Evolutionary conservation across 2,329 filamentous ascomycete genomes (phyloP).

Genomic region (Aschersonia sp.): DNA sequence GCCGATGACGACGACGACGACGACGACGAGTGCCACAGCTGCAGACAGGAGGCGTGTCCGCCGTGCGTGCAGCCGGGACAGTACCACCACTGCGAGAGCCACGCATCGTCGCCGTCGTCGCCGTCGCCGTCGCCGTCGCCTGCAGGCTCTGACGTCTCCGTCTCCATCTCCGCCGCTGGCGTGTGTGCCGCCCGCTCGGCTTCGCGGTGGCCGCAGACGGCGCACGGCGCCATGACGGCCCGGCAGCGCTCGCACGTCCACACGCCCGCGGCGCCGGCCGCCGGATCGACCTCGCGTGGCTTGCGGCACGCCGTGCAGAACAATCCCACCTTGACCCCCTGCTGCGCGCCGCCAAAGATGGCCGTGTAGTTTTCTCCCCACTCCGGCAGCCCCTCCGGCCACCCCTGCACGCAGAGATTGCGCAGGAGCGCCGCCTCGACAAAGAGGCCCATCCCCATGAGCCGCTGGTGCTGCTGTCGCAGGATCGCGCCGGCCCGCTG

Average conservation of each 20-base stretch:
- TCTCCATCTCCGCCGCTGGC: constrained; percentile 13
- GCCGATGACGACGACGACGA: too few relatives aligned
- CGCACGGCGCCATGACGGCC: constrained; percentile 37
- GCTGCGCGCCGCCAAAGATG: constrained; percentile 38
- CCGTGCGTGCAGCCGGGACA: constrained; percentile 49
- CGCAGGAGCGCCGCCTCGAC: constrained; percentile 45
- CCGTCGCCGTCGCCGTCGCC: too few relatives aligned
- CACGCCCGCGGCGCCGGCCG: constrained; percentile 27
- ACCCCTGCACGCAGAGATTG: constrained; percentile 44
- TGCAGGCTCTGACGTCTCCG: constrained; percentile 6
- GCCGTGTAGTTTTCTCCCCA: constrained; percentile 41
- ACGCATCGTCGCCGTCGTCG: constrained; percentile 3
- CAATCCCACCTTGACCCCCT: constrained; percentile 37
- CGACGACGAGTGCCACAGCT: constrained; percentile 34
- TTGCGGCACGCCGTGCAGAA: constrained; percentile 41
- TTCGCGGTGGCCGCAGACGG: constrained; percentile 42
- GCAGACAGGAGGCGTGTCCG: constrained; percentile 44
- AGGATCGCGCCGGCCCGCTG: constrained; percentile 41
- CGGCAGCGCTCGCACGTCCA: constrained; percentile 44
- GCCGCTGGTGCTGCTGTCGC: constrained; percentile 42
- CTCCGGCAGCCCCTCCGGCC: constrained; percentile 32
- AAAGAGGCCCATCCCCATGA: constrained; percentile 44
- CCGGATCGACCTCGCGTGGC: constrained; percentile 37
- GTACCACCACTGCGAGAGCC: constrained; percentile 42
- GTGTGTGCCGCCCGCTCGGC: constrained; percentile 25